Base-by-base conservation (phyloP, 345 rosid species). In the Zanthoxylum bungeanum region DNA sequence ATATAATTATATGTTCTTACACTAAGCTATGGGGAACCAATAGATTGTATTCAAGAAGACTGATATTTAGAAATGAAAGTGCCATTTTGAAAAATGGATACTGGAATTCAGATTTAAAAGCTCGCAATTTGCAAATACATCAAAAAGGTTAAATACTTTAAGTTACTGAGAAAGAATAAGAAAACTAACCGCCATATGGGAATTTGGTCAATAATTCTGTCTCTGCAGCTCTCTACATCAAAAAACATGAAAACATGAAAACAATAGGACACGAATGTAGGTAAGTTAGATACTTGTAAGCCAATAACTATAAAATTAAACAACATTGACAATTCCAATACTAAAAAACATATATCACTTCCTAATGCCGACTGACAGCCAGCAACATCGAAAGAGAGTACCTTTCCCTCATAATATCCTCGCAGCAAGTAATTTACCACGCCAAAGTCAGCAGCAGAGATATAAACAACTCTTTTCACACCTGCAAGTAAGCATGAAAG, bases 331-430 rank as follows among this genome's bases (percentile, higher is more conserved):
- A 64, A 25, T 5, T 53, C 21, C 9, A 37, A 24, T 67, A 49
- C 49, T 52, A 33, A 1, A 9, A 6, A 42, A 16, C 21, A 51
- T 37, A 9, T 53, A 53, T 2, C 37, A 27, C 34, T 68, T 53
- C 51, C 46, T 33, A 66, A 66, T 6, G 16, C 34, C 25, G 37
- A 39, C 50, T 27, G 14, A 42, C 25, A 39, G 22, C 1, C 28
- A 19, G 16, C 21, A 22, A 22, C 3, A 33, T 1, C 1, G 6
- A n/a, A 56, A 25, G 34, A 67, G 37, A 68, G 44, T 84, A 91
- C 98, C 99, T 89, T 95, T 70, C 97, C 99, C 79, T 92, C 99
- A 16, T 87, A 92, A 78, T 91, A 95, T 77, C 99, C 99, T 64
- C 69, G 78, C 79, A 93, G 78, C 33, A 95, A 50, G 84, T 88